These are phyloP conservation scores for Cryptococcus hybrid DNA, from an alignment of 1,284 basidiomycete species.

Conservation along the genomic window DNA sequence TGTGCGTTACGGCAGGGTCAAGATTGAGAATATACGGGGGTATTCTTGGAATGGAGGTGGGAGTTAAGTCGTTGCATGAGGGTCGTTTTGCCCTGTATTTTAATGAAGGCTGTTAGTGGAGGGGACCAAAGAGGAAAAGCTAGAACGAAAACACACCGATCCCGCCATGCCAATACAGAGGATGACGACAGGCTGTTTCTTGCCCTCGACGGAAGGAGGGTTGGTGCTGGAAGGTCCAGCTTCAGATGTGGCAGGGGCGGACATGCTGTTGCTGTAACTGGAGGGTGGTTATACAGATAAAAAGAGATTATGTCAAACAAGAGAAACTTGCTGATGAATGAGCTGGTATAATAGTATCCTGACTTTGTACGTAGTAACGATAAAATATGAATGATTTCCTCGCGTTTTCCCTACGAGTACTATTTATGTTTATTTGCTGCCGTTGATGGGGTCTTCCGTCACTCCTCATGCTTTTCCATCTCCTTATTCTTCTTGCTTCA, in stretches of 20 bases:
- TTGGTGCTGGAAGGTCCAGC: neutral
- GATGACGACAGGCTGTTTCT: constrained; percentile 70
- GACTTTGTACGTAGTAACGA: no score
- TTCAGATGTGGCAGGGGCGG: neutral
- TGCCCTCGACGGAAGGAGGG: constrained; percentile 7
- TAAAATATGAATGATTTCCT: no score
- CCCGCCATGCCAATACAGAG: constrained; percentile 66
- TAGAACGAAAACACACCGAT: constrained; percentile 32
- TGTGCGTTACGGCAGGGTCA: constrained; percentile 88
- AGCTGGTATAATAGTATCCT: no score
- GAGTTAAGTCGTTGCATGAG: constrained; percentile 93
- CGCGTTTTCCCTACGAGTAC: no score
- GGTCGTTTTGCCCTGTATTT: constrained; percentile 82
- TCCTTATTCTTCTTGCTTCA: no score
- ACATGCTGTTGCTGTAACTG: no score
- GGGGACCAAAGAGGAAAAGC: neutral
- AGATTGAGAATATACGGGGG: constrained; percentile 96
- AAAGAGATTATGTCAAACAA: no score
- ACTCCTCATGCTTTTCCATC: no score
- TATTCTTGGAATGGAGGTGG: constrained; percentile 62
- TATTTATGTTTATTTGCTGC: no score
- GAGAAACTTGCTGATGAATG: no score
- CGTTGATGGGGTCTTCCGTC: no score
- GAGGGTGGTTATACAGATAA: no score
- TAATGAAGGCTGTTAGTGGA: neutral